Percentiles rank a stretch among this genome's conserved stretches.
These are phyloP conservation scores for Rhodotorula diobovata DNA, from an alignment of 768 basidiomycete genomes.

Conservation along the genomic window DNA sequence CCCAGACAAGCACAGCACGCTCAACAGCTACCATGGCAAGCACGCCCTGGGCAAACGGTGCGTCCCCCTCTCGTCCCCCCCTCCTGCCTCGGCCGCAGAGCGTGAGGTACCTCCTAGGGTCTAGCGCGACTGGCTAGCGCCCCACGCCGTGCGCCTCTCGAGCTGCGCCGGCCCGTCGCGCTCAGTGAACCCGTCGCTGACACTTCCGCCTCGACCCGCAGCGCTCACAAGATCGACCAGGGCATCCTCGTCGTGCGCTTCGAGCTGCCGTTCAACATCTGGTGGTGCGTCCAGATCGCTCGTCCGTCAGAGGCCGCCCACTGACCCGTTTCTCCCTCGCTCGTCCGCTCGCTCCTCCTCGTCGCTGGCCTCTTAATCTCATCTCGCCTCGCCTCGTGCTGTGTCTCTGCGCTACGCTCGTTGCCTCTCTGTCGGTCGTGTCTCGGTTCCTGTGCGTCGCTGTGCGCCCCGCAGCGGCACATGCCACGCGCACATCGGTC, in stretches of 20 bases:
- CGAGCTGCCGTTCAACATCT: conserved; percentile 92
- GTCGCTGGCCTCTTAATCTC: background rate
- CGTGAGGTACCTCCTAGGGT: too few species aligned
- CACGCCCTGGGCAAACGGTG: conserved; percentile 61
- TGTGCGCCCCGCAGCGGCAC: conserved; percentile 73
- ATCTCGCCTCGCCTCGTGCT: background rate
- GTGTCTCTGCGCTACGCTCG: too few species aligned
- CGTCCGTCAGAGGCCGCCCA: background rate
- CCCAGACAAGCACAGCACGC: conserved; percentile 58
- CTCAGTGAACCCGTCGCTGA: background rate
- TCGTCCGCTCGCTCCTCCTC: background rate
- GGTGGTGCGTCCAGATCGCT: conserved; percentile 63
- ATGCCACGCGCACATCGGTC: conserved; percentile 94
- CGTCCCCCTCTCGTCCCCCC: background rate
- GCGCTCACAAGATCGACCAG: conserved; percentile 91
- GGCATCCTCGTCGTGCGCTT: conserved; percentile 94
- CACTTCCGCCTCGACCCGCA: conserved; percentile 58
- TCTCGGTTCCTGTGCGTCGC: too few species aligned
- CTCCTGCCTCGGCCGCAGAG: background rate
- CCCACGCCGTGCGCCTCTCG: too few species aligned
- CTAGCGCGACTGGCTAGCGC: too few species aligned
- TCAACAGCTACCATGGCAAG: conserved; percentile 58
- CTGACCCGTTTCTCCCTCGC: background rate
- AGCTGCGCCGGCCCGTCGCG: too few species aligned
- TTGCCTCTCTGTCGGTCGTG: too few species aligned